phyloP scores from a whole-genome alignment of 176 grass and related monocot genomes.

The Lolium multiflorum region DNA sequence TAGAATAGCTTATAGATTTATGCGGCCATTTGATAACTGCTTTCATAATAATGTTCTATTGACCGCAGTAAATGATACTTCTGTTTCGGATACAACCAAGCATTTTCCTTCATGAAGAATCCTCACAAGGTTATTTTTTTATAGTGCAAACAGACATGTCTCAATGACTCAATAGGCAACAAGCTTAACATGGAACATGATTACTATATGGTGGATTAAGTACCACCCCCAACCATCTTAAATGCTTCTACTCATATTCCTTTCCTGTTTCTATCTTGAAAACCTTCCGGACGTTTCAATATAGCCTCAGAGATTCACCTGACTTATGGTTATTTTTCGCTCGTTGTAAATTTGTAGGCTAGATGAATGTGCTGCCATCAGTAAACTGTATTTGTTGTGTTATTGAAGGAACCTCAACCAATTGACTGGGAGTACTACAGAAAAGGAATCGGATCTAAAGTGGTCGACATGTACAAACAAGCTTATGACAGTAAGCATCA shows the following conservation, averaged over 20 bases:
- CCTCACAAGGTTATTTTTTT: background rate
- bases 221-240: background rate
- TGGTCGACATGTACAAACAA: conserved; percentile 81
- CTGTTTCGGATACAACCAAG: background rate
- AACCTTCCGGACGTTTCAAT: background rate
- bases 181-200: background rate
- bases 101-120: background rate
- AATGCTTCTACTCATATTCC: conserved; percentile 1
- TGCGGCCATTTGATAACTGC: background rate
- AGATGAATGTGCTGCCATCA: conserved; percentile 31
- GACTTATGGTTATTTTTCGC: background rate
- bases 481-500: conserved; percentile 71
- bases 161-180: background rate
- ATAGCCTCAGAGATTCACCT: background rate
- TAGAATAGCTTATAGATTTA: background rate
- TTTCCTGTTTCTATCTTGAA: conserved; percentile 5
- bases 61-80: background rate
- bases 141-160: background rate
- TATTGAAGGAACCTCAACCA: conserved; percentile 69
- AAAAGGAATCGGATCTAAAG: conserved; percentile 68
- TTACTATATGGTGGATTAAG: background rate
- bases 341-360: background rate
- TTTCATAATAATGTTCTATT: conserved; percentile 2
- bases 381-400: conserved; percentile 34
- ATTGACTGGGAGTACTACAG: conserved; percentile 87